These are phyloP conservation scores for Endogone sp. DNA, from an alignment of 192 early-diverging fungal genomes.

Conservation along the genomic window DNA sequence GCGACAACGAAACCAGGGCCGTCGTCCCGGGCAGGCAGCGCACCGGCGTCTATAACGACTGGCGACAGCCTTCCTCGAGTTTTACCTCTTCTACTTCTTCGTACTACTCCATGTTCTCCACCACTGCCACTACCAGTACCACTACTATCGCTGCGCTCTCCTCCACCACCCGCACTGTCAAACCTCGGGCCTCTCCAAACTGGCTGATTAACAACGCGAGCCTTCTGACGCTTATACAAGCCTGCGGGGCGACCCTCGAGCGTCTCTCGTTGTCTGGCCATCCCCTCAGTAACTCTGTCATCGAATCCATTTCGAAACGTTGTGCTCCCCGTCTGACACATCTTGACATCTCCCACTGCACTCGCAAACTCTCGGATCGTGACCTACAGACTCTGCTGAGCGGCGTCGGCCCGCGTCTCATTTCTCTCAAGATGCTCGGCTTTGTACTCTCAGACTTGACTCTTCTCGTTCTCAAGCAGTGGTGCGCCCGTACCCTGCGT, in stretches of 20 bases:
- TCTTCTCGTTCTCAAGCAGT: background rate
- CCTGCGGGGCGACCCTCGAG: background rate
- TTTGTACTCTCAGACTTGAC: background rate
- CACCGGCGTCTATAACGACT: background rate
- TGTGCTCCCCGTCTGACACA: background rate
- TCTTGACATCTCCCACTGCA: conserved; percentile 3
- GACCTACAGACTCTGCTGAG: background rate
- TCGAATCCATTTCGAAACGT: background rate
- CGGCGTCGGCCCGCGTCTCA: background rate
- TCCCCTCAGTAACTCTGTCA: background rate
- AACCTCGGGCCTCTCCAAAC: background rate
- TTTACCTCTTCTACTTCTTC: background rate
- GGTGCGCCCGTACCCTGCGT: background rate
- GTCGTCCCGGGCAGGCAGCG: background rate
- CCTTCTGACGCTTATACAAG: background rate
- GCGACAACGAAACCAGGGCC: background rate
- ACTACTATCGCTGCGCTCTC: background rate
- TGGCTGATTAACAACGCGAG: background rate
- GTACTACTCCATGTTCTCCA: background rate
- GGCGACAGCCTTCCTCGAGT: background rate
- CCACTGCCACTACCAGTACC: background rate
- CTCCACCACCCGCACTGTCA: background rate
- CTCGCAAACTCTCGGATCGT: background rate
- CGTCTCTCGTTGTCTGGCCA: background rate
- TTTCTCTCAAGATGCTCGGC: background rate